phyloP scores from a whole-genome alignment of 2,329 filamentous ascomycete genomes.

The Ophiostoma himal-ulmi region DNA sequence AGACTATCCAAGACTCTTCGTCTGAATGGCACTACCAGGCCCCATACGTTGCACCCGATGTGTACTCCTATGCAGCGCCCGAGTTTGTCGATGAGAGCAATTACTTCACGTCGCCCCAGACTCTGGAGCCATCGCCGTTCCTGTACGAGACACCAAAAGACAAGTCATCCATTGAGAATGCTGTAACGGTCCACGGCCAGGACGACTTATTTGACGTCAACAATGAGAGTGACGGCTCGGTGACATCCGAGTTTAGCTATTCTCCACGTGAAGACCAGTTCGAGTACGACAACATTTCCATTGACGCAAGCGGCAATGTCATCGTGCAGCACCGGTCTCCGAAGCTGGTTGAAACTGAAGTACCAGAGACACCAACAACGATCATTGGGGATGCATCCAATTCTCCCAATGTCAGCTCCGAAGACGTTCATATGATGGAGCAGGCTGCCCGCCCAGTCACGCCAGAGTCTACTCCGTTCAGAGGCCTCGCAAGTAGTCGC shows the following conservation, averaged over 20 bases:
- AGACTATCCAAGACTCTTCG: neutral
- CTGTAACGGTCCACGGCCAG: conserved; percentile 34
- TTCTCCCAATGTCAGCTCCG: neutral
- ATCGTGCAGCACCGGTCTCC: conserved; percentile 12
- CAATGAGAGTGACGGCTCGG: conserved; percentile 18
- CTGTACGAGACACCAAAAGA: conserved; percentile 11
- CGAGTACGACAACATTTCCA: conserved; percentile 11
- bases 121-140: conserved; percentile 12
- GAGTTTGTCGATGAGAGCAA: conserved; percentile 19
- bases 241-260: neutral
- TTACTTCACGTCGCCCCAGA: conserved; percentile 21
- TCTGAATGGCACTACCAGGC: conserved; percentile 15
- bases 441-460: neutral
- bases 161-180: conserved; percentile 26
- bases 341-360: neutral
- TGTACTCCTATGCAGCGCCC: neutral
- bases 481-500: neutral
- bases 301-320: neutral
- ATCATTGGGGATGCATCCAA: neutral
- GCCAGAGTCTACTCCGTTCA: neutral
- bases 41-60: neutral
- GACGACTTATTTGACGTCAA: conserved; percentile 33
- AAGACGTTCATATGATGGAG: neutral
- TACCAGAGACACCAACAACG: conserved; percentile 6
- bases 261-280: neutral